Percentiles rank a stretch among this genome's conserved stretches.
These are phyloP conservation scores for Sergeia podlipaevii DNA, from an alignment of 208 protist species.

Conservation along the genomic window DNA sequence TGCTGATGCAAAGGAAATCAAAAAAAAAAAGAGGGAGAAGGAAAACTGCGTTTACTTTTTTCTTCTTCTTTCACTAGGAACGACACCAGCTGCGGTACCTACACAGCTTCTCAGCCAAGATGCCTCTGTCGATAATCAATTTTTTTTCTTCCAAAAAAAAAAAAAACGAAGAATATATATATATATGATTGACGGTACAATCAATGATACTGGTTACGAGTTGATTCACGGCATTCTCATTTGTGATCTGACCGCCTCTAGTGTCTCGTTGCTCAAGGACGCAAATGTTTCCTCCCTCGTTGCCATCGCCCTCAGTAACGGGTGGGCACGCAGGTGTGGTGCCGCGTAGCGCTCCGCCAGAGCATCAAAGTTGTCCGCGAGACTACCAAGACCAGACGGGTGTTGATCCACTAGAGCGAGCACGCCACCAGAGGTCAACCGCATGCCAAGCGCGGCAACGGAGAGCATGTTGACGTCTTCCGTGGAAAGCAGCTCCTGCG, in stretches of 20 bases:
- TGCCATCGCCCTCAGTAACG: constrained; percentile 48
- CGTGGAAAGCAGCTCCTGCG: constrained; percentile 27
- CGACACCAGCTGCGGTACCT: too few species aligned
- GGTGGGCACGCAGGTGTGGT: constrained; percentile 48
- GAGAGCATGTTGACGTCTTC: constrained; percentile 56
- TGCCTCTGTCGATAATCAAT: too few species aligned
- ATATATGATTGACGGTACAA: too few species aligned
- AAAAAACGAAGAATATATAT: too few species aligned
- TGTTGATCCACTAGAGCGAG: constrained; percentile 40
- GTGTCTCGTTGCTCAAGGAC: constrained; percentile 23
- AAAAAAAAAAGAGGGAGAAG: too few species aligned
- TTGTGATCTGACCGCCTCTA: constrained; percentile 14
- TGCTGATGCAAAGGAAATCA: too few species aligned
- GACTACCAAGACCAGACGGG: constrained; percentile 19
- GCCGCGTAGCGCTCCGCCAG: constrained; percentile 35
- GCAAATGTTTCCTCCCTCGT: constrained; percentile 28
- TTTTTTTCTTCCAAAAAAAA: too few species aligned
- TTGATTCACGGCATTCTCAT: too few species aligned
- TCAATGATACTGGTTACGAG: too few species aligned
- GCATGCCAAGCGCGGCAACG: constrained; percentile 57
- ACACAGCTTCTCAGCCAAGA: too few species aligned
- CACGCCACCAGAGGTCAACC: constrained; percentile 53
- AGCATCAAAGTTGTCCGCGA: constrained; percentile 31
- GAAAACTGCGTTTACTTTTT: too few species aligned
- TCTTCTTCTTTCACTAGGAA: too few species aligned